These are phyloP conservation scores for Onygenales sp. DNA, from an alignment of 2,329 filamentous ascomycete genomes.

Conservation along the genomic window DNA sequence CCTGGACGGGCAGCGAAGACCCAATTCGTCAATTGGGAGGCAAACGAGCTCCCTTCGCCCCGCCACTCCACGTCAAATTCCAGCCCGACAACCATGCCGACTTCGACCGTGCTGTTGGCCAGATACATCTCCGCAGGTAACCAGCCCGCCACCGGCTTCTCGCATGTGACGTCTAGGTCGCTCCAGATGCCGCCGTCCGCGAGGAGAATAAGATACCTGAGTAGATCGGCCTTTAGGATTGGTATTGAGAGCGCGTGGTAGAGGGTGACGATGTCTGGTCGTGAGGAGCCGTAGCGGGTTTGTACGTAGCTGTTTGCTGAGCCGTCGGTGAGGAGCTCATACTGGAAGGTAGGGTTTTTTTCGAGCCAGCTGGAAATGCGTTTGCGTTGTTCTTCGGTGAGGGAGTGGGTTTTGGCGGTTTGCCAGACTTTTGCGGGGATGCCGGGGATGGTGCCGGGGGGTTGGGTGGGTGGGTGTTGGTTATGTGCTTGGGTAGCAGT, in stretches of 20 bases:
- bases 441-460: conserved; percentile 3
- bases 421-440: conserved; percentile 17
- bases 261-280: conserved; percentile 29
- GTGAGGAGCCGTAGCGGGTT: conserved; percentile 19
- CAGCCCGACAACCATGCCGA: conserved; percentile 29
- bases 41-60: conserved; percentile 5
- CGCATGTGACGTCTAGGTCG: conserved; percentile 30
- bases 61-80: conserved; percentile 23
- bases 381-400: conserved; percentile 14
- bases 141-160: conserved; percentile 26
- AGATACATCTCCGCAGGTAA: conserved; percentile 24
- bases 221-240: conserved; percentile 34
- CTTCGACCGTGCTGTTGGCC: conserved; percentile 5
- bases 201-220: conserved; percentile 34
- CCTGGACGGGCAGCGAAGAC: conserved; percentile 13
- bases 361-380: conserved; percentile 17
- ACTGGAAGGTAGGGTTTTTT: conserved; percentile 18
- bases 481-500: neutral
- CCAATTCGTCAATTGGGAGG: conserved; percentile 18
- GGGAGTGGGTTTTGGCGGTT: conserved; percentile 13
- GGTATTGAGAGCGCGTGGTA: conserved; percentile 26
- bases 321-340: conserved; percentile 23
- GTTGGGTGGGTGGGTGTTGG: neutral
- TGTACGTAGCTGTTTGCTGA: conserved; percentile 23
- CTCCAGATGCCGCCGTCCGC: conserved; percentile 34